Conservation (phyloP, 2,329 filamentous ascomycete species). For the Aspergillus sp. region DNA sequence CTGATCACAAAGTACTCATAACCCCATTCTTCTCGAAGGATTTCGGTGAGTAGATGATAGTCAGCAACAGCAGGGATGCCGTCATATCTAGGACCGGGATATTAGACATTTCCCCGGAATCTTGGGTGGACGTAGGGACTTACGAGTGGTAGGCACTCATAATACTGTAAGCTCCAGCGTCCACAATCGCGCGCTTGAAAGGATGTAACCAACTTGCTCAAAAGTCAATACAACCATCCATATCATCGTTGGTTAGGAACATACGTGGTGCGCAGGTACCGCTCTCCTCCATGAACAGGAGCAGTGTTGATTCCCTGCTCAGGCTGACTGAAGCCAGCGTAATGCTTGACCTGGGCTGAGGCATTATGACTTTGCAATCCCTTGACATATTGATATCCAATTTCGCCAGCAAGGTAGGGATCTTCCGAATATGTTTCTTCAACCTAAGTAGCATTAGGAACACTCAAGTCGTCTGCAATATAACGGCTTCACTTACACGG, state of each 20-base stretch:
- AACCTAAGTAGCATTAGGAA: conserved; percentile 35
- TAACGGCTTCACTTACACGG: conserved; percentile 43
- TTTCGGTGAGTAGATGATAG: conserved; percentile 64
- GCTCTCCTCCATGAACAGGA: conserved; percentile 56
- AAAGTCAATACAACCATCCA: neutral
- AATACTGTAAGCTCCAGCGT: conserved; percentile 65
- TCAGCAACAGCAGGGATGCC: conserved; percentile 68
- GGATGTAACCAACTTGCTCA: conserved; percentile 48
- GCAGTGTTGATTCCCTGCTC: conserved; percentile 73
- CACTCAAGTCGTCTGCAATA: neutral
- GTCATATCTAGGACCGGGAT: conserved; percentile 54
- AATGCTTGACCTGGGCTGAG: conserved; percentile 73
- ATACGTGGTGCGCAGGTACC: conserved; percentile 56
- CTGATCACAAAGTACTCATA: conserved; percentile 67
- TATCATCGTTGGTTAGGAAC: conserved; percentile 37
- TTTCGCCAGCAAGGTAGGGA: conserved; percentile 65
- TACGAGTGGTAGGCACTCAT: conserved; percentile 72
- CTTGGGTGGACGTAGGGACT: neutral
- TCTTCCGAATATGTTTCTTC: conserved; percentile 75
- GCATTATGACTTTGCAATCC: conserved; percentile 66
- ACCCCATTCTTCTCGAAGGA: conserved; percentile 70
- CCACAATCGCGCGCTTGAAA: conserved; percentile 70
- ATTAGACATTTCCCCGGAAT: no score
- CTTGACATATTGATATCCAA: conserved; percentile 60
- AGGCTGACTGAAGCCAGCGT: conserved; percentile 65